phyloP scores from a whole-genome alignment of 306 rosid species.

The Castanospermum australe region DNA sequence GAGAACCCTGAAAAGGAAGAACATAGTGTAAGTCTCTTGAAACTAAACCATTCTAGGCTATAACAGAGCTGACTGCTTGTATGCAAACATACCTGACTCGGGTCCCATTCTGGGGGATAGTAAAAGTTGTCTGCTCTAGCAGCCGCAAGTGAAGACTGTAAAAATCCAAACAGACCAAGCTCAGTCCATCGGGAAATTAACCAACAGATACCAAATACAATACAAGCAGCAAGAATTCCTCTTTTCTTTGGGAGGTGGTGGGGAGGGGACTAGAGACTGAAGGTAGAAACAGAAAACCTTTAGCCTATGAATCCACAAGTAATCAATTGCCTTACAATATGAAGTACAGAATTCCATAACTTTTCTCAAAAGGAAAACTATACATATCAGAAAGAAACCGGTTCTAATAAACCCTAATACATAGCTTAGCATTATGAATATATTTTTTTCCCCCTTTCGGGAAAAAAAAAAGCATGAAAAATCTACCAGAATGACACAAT shows the following conservation, averaged over 20 bases:
- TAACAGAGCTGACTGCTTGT: neutral
- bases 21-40: conserved; percentile 5
- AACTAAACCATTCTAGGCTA: neutral
- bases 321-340: neutral
- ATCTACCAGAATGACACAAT: neutral
- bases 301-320: neutral
- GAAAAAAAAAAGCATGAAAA: no score
- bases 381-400: neutral
- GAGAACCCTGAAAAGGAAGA: conserved; percentile 49
- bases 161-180: conserved; percentile 29
- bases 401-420: neutral
- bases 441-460: no score
- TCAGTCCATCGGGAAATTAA: conserved; percentile 12
- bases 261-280: neutral
- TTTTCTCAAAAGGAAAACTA: neutral
- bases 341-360: neutral
- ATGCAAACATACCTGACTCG: conserved; percentile 49
- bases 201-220: neutral
- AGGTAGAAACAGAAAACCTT: neutral
- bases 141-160: conserved; percentile 80
- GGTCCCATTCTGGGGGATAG: conserved; percentile 82
- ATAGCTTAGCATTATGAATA: no score
- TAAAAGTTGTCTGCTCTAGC: conserved; percentile 78
- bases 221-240: neutral
- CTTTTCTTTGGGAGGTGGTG: neutral